Percentiles rank a stretch among this genome's conserved stretches.
Conservation (phyloP, 73 alveolate genomes). For the Halteria grandinella region DNA sequence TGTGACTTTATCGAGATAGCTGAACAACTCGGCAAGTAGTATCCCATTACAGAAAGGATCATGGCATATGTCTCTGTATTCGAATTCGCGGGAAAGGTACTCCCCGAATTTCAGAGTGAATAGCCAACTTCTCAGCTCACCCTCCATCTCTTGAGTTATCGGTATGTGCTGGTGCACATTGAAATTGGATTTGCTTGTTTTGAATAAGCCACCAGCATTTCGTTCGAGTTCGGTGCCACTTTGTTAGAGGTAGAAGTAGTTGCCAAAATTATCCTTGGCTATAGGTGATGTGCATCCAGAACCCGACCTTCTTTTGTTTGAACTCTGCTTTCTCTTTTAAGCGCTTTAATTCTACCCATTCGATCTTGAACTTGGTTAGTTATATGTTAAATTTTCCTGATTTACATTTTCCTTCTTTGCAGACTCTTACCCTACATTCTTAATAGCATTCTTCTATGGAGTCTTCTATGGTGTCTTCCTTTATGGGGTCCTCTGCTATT, state of each 20-base stretch:
- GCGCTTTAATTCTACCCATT: conserved; percentile 7
- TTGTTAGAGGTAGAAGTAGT: conserved; percentile 1
- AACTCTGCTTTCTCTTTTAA: conserved; percentile 10
- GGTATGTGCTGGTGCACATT: background rate
- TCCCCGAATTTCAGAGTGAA: conserved; percentile 22
- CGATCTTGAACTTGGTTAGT: too few species aligned
- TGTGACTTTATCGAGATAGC: conserved; percentile 54
- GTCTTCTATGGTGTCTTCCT: too few species aligned
- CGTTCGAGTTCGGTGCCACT: background rate
- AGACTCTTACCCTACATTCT: too few species aligned
- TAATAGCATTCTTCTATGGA: too few species aligned
- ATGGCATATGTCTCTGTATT: conserved; percentile 29
- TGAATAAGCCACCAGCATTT: conserved; percentile 1
- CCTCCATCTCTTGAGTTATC: conserved; percentile 22
- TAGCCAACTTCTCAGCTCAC: conserved; percentile 53
- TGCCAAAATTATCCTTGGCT: conserved; percentile 38
- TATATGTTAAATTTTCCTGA: too few species aligned
- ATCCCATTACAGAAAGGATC: conserved; percentile 71
- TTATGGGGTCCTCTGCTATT: too few species aligned
- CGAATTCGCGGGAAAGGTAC: conserved; percentile 20
- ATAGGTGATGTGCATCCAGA: conserved; percentile 33
- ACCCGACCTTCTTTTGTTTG: conserved; percentile 4
- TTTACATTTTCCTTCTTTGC: too few species aligned
- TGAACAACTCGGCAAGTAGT: conserved; percentile 49
- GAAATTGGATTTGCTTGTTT: too few species aligned